These are phyloP conservation scores for Gossypium thurberi DNA, from an alignment of 345 rosid genomes.

Conservation along the genomic window DNA sequence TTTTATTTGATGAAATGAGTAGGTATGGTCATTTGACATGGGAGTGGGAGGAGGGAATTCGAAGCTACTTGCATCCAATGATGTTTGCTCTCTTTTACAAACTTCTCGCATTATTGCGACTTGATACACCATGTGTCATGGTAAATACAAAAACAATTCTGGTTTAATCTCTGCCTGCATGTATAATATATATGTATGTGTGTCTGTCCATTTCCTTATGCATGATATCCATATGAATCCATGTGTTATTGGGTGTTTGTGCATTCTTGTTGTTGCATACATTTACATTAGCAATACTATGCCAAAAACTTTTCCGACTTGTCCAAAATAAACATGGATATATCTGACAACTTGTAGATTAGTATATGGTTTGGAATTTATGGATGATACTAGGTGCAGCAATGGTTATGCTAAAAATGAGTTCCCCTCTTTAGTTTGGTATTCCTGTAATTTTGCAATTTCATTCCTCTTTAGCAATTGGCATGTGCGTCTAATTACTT, in stretches of 20 bases:
- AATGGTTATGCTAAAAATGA: neutral
- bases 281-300: neutral
- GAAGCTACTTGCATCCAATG: slow-evolving; percentile 91
- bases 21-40: slow-evolving; percentile 94
- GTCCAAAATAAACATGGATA: neutral
- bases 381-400: neutral
- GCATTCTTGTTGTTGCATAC: neutral
- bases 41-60: slow-evolving; percentile 89
- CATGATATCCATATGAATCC: too few relatives aligned
- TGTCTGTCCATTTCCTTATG: too few relatives aligned
- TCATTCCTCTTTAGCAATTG: neutral
- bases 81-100: slow-evolving; percentile 62
- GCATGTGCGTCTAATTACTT: neutral
- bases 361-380: neutral
- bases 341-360: neutral
- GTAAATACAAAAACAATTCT: slow-evolving; percentile 25
- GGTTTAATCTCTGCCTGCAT: neutral
- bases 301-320: neutral
- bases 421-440: neutral
- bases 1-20: slow-evolving; percentile 13
- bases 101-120: slow-evolving; percentile 53
- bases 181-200: too few relatives aligned
- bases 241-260: neutral
- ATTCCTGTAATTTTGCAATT: neutral
- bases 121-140: slow-evolving; percentile 71